Evolutionary conservation across 1,284 basidiomycete species (phyloP), one percentile per base, ranked within the genome.

Genomic region (Xerocomus cyaneibrunnescens): DNA sequence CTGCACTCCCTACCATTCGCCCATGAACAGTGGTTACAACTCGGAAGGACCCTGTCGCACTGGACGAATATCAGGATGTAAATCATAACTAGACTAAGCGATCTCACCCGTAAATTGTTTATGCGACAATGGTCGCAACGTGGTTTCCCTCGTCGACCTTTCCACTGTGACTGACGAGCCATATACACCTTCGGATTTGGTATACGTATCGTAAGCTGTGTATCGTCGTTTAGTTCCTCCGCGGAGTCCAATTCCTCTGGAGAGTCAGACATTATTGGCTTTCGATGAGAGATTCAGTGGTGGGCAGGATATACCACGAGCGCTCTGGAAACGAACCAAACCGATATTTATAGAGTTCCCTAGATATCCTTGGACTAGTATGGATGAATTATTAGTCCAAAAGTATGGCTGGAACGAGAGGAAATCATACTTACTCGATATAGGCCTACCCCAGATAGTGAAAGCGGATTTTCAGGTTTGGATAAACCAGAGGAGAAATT

Each of bases 1-100:
- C 76, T 80, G 68, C 85, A 87, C 55, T 84, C 81, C 56, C 77
- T 74, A 14, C 79, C 77, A 51, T 75, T 76, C 10, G 77, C 76
- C 80, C 80, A 85, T n/a, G 78, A 76, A 55, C 85, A 87, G 61
- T 87, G 80, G 60, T 86, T 86, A 64, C 85, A 87, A n/a, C 76
- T 76, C 37, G 85, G 85, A 41, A 84, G 73, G 30, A 83, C 80
- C 55, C 85, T 78, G 66, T 87, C 85, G 62, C 85, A 87, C 85
- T 87, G 56, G 28, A 53, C 31, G 21, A 55, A 30, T 41, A 48
- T 62, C 46, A 64, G 27, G 43, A 50, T 51, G 28, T 37, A 42
- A 58, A 51, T 51, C 39, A 17, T 19, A 36, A 35, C 22, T 14
- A 19, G 40, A 34, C 38, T 23, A 42, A 36, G 50, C 39, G 45